Percentiles rank a stretch among this genome's conserved stretches.
Evolutionary conservation across 768 basidiomycete species (phyloP).

Genomic region (Ramaria sp.): DNA sequence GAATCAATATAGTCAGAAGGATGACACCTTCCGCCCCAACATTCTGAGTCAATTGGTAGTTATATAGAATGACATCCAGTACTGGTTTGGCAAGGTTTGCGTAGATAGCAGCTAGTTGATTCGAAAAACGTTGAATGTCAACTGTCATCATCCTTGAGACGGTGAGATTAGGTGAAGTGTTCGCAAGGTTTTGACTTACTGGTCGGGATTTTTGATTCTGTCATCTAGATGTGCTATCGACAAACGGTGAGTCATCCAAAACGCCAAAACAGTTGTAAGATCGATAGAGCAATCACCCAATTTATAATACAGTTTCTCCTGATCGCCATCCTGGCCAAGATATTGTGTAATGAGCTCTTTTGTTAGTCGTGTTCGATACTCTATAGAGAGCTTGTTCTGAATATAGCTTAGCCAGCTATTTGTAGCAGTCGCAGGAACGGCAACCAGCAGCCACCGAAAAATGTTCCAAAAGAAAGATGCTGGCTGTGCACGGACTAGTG

Average conservation of each 20-base stretch:
- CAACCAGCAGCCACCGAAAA: slow-evolving; percentile 80
- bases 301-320: slow-evolving; percentile 90
- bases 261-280: not conserved
- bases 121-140: slow-evolving; percentile 89
- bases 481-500: slow-evolving; percentile 80
- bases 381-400: slow-evolving; percentile 86
- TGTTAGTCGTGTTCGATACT: slow-evolving; percentile 81
- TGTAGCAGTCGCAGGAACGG: slow-evolving; percentile 87
- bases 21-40: slow-evolving; percentile 91
- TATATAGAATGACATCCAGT: slow-evolving; percentile 88
- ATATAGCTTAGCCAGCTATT: slow-evolving; percentile 90
- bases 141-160: slow-evolving; percentile 77
- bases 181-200: slow-evolving; percentile 33
- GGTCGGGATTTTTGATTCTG: slow-evolving; percentile 91
- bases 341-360: slow-evolving; percentile 75
- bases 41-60: slow-evolving; percentile 88
- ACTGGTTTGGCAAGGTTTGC: slow-evolving; percentile 89
- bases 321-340: slow-evolving; percentile 60
- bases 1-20: slow-evolving; percentile 73
- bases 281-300: slow-evolving; percentile 40
- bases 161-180: slow-evolving; percentile 10
- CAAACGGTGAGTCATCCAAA: not conserved
- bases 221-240: slow-evolving; percentile 82
- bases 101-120: slow-evolving; percentile 87
- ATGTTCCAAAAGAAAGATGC: slow-evolving; percentile 76